phyloP scores from a whole-genome alignment of 768 basidiomycete species.

The Cystobasidium tubakii region DNA sequence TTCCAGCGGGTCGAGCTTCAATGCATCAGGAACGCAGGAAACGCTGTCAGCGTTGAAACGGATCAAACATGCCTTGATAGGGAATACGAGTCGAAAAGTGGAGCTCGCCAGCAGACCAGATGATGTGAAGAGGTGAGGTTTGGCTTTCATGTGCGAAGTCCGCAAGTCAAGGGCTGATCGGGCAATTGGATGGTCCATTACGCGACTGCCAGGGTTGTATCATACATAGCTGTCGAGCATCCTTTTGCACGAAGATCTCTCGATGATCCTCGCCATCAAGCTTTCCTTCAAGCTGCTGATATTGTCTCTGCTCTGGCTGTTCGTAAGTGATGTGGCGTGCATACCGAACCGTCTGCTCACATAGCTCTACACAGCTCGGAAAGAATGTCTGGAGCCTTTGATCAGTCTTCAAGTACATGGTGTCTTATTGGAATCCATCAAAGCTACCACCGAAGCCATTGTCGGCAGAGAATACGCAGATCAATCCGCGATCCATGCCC shows the following conservation, averaged over 20 bases:
- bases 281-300: conserved; percentile 9
- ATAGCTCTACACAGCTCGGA: not conserved
- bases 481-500: not conserved
- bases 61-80: conserved; percentile 28
- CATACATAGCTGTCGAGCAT: not conserved
- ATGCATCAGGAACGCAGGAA: not conserved
- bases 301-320: conserved; percentile 12
- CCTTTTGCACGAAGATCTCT: not conserved
- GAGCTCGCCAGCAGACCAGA: not conserved
- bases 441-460: not conserved
- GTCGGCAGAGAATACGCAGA: not conserved
- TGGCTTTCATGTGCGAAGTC: not conserved
- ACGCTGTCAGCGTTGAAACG: conserved; percentile 11
- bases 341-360: not conserved
- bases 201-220: not conserved
- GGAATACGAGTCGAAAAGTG: conserved; percentile 19
- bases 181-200: not conserved
- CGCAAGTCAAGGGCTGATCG: conserved; percentile 4
- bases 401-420: not conserved
- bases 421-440: not conserved
- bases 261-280: not conserved
- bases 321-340: conserved; percentile 7
- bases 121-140: conserved; percentile 1
- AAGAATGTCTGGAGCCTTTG: not conserved
- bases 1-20: not conserved